Evolutionary conservation across 2,329 filamentous ascomycete species (phyloP), one percentile per base, ranked within the genome.

Genomic region (Xylariaceae sp.): DNA sequence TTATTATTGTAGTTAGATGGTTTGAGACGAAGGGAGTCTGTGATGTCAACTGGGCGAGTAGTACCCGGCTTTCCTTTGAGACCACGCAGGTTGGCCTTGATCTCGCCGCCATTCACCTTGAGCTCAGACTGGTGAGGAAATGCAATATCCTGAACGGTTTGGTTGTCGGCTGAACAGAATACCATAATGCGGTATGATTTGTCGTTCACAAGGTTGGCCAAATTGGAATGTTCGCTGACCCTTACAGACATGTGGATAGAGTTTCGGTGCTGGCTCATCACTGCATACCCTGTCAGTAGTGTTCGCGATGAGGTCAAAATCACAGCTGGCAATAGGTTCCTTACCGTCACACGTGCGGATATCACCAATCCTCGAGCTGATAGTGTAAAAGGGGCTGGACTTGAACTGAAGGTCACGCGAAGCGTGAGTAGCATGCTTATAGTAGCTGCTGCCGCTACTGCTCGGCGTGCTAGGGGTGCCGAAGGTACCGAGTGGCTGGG

Each of bases 11-110:
- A 95, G 36, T 80, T 80, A 15, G 79, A 67, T 9, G 85, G 82
- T 59, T 83, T 86, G 24, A 90, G 82, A 15, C 87, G 84, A 39
- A 97, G 77, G 55, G 84, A 81, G 60, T 82, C 78, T 6, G 94
- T 99, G 57, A 99, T 88, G 73, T 99, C 94, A 40, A 91, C 92
- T 6, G 94, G 94, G 65, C 91, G 86, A 33, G 94, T 99, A 37
- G 94, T 95, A 18, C 94, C 94, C 6, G 93, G 91, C 71, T 94
- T 96, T 71, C 96, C 97, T 74, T 99, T 99, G 57, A 99, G 74
- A 4, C 94, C 94, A 62, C 94, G 89, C 62, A 96, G 81, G 70
- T 97, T 99, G n/a, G 89, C 88, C 72, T 93, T 94, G 62, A 97
- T 82, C 52, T 97, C 91, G 27, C 88, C 88, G 8, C 85, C 82